Conservation (phyloP, 352 stramenopile genomes). For the Phytophthora macrochlamydospora region DNA sequence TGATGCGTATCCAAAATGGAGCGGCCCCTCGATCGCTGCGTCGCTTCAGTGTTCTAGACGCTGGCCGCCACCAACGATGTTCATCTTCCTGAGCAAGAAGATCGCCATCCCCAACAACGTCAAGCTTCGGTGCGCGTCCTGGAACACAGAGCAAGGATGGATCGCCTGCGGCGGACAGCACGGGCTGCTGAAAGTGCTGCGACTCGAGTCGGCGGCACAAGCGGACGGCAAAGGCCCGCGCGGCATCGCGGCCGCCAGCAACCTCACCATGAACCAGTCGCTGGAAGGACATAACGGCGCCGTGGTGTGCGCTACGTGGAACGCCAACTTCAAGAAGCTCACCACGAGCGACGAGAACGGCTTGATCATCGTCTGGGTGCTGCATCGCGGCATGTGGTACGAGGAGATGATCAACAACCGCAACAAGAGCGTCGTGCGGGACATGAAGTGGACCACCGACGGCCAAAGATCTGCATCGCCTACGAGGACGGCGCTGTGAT, state of each 20-base stretch:
- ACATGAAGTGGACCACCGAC: slow-evolving; percentile 96
- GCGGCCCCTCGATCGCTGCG: background rate
- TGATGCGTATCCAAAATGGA: background rate
- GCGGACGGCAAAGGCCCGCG: slow-evolving; percentile 73
- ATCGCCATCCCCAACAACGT: slow-evolving; percentile 95
- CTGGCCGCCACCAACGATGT: slow-evolving; percentile 58
- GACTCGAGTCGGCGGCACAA: slow-evolving; percentile 80
- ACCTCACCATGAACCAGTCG: slow-evolving; percentile 95
- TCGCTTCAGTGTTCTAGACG: background rate
- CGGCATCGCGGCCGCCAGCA: slow-evolving; percentile 87
- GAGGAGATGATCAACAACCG: slow-evolving; percentile 98
- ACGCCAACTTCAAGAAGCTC: slow-evolving; percentile 94
- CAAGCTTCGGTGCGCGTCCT: slow-evolving; percentile 90
- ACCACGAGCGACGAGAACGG: slow-evolving; percentile 95
- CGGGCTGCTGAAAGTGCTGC: slow-evolving; percentile 93
- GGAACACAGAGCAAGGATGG: slow-evolving; percentile 94
- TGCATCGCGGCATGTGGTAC: slow-evolving; percentile 94
- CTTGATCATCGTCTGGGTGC: slow-evolving; percentile 96
- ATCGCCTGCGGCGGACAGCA: slow-evolving; percentile 95
- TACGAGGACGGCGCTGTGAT: slow-evolving; percentile 96
- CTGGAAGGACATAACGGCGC: slow-evolving; percentile 92
- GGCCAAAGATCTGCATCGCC: slow-evolving; percentile 96
- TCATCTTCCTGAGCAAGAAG: slow-evolving; percentile 96
- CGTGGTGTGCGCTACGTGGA: slow-evolving; percentile 94
- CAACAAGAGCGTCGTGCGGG: slow-evolving; percentile 93